Base-by-base conservation (phyloP, 192 early-diverging fungal genomes). In the Coemansia sp. region DNA sequence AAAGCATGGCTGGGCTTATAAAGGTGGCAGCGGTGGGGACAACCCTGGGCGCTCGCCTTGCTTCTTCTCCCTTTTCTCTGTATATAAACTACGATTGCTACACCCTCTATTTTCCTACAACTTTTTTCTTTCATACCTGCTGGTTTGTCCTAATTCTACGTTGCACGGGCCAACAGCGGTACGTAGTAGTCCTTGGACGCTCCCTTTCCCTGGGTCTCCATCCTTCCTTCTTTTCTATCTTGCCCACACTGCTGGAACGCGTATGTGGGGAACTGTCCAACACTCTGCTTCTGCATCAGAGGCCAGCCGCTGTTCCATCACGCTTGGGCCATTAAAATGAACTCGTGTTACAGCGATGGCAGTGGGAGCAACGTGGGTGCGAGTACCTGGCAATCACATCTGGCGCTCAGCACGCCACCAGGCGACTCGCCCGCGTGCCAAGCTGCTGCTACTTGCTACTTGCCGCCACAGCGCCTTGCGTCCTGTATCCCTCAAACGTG, bases 1-100 rank as follows among this genome's bases (percentile, higher is more conserved):
- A 48, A 48, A 48, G 46, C 19, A 1, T 48, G n/a, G 46, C 51
- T 29, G 51, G 11, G 51, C 55, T 58, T 58, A 58, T 58, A 58
- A 58, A 55, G 6, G 29, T 15, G 14, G 55, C 55, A 34, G 55
- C 32, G 29, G 11, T 15, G 55, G 55, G 25, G 51, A 31, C 31
- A 34, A 17, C 27, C 55, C 55, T 32, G 55, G 34, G 14, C 55
- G 14, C 14, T 12, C 19, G n/a, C n/a, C 29, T 32, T 58, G 27
- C 29, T 23, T 32, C 29, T 32, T 17, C 12, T 55, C 14, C 6
- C 5, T 21, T n/a, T 14, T 57, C 27, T 15, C 29, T 58, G 55
- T 58, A 58, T 11, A 58, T 58, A 58, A 19, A 27, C 21, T 12
- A 53, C 23, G 12, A 29, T 31, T 58, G 1, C 12, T 34, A 15